Evolutionary conservation across 495 filamentous ascomycete species (phyloP).

Genomic region (Monascus purpureus): DNA sequence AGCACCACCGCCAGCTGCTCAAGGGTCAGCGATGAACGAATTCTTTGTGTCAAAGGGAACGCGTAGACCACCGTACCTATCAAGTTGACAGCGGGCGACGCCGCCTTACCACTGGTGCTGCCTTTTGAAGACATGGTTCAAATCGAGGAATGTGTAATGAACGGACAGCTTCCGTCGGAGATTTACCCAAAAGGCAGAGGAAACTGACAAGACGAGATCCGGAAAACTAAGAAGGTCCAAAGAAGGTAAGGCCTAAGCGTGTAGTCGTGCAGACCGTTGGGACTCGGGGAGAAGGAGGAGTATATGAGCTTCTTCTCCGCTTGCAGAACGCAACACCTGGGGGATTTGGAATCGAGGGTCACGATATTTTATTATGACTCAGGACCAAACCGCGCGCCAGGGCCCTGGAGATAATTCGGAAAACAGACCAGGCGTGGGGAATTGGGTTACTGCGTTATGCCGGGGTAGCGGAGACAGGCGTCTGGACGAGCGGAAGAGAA

Average conservation of each 20-base stretch:
- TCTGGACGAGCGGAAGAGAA: conserved; percentile 33
- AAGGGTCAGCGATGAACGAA: conserved; percentile 17
- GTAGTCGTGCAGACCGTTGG: no score
- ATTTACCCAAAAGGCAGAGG: conserved; percentile 1
- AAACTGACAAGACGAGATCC: background rate
- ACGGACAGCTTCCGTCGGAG: no score
- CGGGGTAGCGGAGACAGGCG: conserved; percentile 29
- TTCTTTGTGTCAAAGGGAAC: background rate
- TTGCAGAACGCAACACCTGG: no score
- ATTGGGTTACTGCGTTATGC: conserved; percentile 10
- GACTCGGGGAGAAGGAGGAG: no score
- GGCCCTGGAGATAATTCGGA: background rate
- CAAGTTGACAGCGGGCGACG: conserved; percentile 80
- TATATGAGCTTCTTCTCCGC: no score
- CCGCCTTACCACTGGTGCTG: conserved; percentile 58
- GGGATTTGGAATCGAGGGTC: background rate
- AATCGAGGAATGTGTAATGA: background rate
- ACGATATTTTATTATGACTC: background rate
- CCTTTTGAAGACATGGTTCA: conserved; percentile 52
- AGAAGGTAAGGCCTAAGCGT: background rate
- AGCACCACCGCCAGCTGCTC: conserved; percentile 82
- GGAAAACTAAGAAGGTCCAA: background rate
- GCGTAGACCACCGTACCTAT: conserved; percentile 52
- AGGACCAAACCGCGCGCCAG: background rate
- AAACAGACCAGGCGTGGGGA: conserved; percentile 10